Evolutionary conservation across 768 basidiomycete species (phyloP).

Genomic region (Gymnopilus dilepis): DNA sequence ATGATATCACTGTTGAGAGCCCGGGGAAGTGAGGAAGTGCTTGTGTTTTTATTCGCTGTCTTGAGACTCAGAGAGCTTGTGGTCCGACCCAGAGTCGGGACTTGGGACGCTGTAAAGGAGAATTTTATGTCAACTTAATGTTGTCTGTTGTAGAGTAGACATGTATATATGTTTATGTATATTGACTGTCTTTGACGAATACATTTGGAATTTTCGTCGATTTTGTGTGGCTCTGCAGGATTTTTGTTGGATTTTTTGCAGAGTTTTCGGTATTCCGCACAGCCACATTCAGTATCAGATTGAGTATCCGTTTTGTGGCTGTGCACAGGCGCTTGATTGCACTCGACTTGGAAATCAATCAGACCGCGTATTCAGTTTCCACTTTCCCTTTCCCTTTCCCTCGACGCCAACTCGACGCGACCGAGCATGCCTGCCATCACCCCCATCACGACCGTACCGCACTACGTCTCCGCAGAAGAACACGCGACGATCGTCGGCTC

Average conservation of each 20-base stretch:
- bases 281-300: too few relatives aligned
- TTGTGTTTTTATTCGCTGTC: too few relatives aligned
- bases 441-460: slow-evolving; percentile 41
- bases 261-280: too few relatives aligned
- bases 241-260: too few relatives aligned
- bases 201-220: not conserved
- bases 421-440: slow-evolving; percentile 47
- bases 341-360: not conserved
- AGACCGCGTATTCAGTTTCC: not conserved
- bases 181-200: not conserved
- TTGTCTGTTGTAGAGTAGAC: not conserved
- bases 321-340: not conserved
- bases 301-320: too few relatives aligned
- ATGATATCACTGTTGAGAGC: slow-evolving; percentile 6
- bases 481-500: slow-evolving; percentile 70
- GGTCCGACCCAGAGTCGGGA: too few relatives aligned
- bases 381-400: not conserved
- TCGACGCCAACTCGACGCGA: too few relatives aligned
- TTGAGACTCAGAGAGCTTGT: too few relatives aligned
- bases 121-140: not conserved
- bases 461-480: slow-evolving; percentile 59
- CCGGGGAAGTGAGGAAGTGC: slow-evolving; percentile 4
- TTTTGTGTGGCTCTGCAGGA: too few relatives aligned
- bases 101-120: too few relatives aligned
- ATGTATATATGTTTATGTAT: not conserved